A percentile compares a stretch with the other conserved stretches of the same genome.
Conservation (phyloP, 768 basidiomycete species). For the Zangia roseola region DNA sequence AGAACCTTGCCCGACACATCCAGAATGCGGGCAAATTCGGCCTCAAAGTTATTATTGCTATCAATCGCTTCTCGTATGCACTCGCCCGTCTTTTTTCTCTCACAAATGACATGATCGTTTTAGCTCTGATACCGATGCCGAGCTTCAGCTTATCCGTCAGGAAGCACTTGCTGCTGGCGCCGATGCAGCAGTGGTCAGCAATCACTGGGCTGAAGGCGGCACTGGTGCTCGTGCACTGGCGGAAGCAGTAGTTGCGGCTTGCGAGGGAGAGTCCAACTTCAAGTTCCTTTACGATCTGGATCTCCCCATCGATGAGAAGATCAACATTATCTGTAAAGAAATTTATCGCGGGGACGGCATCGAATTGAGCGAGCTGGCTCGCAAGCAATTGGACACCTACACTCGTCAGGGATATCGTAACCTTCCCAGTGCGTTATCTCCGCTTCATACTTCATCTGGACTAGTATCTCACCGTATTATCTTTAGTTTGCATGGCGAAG, state of each 20-base stretch:
- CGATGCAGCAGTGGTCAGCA: constrained; percentile 92
- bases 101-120: neutral
- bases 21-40: constrained; percentile 95
- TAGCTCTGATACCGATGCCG: constrained; percentile 88
- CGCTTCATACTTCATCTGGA: neutral
- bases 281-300: constrained; percentile 91
- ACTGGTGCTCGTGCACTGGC: constrained; percentile 87
- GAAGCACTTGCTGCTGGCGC: constrained; percentile 84
- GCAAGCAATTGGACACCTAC: constrained; percentile 86
- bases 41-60: constrained; percentile 91
- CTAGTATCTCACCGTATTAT: constrained; percentile 5
- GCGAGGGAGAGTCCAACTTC: constrained; percentile 81
- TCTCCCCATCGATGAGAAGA: constrained; percentile 84
- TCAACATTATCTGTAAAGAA: constrained; percentile 80
- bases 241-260: constrained; percentile 85
- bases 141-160: constrained; percentile 80
- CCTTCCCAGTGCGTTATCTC: constrained; percentile 63
- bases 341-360: constrained; percentile 95
- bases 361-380: constrained; percentile 79
- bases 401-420: constrained; percentile 82
- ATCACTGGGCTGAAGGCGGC: constrained; percentile 97
- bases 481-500: constrained; percentile 91
- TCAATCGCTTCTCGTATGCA: constrained; percentile 92
- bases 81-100: neutral
- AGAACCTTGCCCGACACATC: constrained; percentile 92